Evolutionary conservation across 1,139 yeast species (phyloP), one percentile per base, ranked within the genome.

Genomic region (Hansenula lynferdii): DNA sequence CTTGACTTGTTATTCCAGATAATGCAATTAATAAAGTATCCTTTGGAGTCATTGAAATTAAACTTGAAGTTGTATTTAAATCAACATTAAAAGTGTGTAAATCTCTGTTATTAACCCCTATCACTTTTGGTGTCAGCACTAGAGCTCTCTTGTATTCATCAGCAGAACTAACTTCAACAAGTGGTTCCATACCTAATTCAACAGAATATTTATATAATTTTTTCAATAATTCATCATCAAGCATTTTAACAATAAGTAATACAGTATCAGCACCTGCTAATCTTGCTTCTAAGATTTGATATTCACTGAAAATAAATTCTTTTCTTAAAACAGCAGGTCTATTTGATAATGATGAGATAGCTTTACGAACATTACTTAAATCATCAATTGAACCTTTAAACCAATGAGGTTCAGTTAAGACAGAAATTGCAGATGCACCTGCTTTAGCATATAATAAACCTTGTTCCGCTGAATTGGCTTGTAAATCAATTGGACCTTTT

Each of bases 391-490:
- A 72, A 5, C 98, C 98, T 64, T 89, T 89, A 64, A 92, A 92
- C 97, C 97, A 92, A 44, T 73, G 84, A 15, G 98, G 98, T 60
- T 92, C 98, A 1, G 98, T 92, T 50, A 92, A 71, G 8, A 92
- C 96, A 1, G 97, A 87, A 36, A 92, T 86, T 4, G 95, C 82
- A 11, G 95, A 68, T 32, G 95, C 95, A 4, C 96, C 96, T 19
- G 89, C 79, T 6, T 64, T 60, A 3, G 96, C 90, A 58, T 92
- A 92, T 8, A 73, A 67, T 38, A 72, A 60, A 1, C 92, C 96
- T 61, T 89, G 97, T 17, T 71, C 63, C 0, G 94, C 87, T 1
- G 97, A 95, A 53, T 86, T 85, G 2, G 89, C 94, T 32, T 69
- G 62, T 27, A 82, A 61, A 47, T 83, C 89, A 47, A 92, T 92